Evolutionary conservation across 2,329 filamentous ascomycete species (phyloP).

Genomic region (Aspergillus caelatus): DNA sequence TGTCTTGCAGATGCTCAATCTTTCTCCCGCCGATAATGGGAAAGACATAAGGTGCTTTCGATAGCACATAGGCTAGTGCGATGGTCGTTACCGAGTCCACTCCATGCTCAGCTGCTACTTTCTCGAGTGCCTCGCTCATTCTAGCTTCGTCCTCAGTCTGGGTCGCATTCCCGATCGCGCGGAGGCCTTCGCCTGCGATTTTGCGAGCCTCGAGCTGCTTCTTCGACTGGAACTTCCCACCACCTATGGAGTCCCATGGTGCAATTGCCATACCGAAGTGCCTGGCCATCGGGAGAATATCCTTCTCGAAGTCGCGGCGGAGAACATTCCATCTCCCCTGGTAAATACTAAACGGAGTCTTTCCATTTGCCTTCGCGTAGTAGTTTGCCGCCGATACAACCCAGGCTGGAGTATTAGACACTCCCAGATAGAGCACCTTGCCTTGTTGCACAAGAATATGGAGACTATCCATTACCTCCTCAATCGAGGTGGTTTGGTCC

Average conservation of each 20-base stretch:
- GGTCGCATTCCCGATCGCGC: no score
- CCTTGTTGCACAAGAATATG: conserved; percentile 42
- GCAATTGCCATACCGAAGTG: conserved; percentile 51
- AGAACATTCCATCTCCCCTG: conserved; percentile 45
- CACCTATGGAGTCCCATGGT: conserved; percentile 63
- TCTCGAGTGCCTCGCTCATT: conserved; percentile 61
- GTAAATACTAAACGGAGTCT: conserved; percentile 45
- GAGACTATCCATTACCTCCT: conserved; percentile 42
- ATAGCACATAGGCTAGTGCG: conserved; percentile 74
- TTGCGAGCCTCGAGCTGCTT: conserved; percentile 51
- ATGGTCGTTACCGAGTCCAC: conserved; percentile 61
- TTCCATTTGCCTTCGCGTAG: conserved; percentile 43
- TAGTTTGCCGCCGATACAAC: conserved; percentile 43
- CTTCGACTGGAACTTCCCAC: conserved; percentile 54
- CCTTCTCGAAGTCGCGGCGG: conserved; percentile 43
- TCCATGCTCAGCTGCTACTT: conserved; percentile 61
- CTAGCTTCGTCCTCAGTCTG: conserved; percentile 55
- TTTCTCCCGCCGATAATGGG: conserved; percentile 73
- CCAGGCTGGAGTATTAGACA: conserved; percentile 47
- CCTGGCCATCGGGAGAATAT: conserved; percentile 45
- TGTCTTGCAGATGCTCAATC: conserved; percentile 61
- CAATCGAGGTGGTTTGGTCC: conserved; percentile 46
- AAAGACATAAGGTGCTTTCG: conserved; percentile 72
- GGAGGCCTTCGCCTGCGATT: conserved; percentile 31
- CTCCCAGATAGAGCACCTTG: conserved; percentile 47